Evolutionary conservation across 352 stramenopile species (phyloP), one percentile per base, ranked within the genome.

Genomic region (Pythium utonaiense): DNA sequence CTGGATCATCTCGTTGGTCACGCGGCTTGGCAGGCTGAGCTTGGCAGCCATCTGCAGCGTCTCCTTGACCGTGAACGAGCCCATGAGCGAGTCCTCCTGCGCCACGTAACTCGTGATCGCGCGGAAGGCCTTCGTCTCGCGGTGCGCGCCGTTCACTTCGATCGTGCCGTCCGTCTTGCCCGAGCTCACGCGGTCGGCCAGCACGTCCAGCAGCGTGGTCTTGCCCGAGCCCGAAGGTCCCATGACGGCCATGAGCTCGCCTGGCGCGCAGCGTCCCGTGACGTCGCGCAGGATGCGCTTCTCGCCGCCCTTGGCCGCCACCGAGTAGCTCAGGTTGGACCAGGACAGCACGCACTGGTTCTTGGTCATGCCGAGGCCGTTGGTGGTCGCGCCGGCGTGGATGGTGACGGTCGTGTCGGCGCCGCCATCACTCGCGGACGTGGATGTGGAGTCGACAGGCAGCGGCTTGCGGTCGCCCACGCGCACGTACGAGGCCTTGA

Each of bases 51-150:
- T 86, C 42, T 80, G 68, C 17, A 91, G 58, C 4, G 79, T 89
- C 62, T 91, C 79, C 5, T 80, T 58, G 14, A 91, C 81, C 0
- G 79, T 84, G 59, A 91, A 87, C 21, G 79, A 84, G 2, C 79
- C 81, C 9, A 88, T 66, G 38, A 91, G 80, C 17, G 75, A 71
- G 56, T 73, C 73, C 9, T 91, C 80, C 54, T 85, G 81, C 1
- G 73, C 62, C 3, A 91, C 81, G 68, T 91, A 91, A 64, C 70
- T 83, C 70, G 77, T 75, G 30, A 89, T 71, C 49, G 62, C 66
- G n/a, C 72, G 70, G 30, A 83, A 88, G 1, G 64, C 71, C 21
- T 67, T 62, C 22, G 66, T 49, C 3, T 83, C 54, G 30, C 77
- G 72, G 22, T 66, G 61, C 7, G 61, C 65, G 13, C 78, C 75